Conservation (phyloP, 2,329 filamentous ascomycete species). For the Orbilia blumenaviensis region DNA sequence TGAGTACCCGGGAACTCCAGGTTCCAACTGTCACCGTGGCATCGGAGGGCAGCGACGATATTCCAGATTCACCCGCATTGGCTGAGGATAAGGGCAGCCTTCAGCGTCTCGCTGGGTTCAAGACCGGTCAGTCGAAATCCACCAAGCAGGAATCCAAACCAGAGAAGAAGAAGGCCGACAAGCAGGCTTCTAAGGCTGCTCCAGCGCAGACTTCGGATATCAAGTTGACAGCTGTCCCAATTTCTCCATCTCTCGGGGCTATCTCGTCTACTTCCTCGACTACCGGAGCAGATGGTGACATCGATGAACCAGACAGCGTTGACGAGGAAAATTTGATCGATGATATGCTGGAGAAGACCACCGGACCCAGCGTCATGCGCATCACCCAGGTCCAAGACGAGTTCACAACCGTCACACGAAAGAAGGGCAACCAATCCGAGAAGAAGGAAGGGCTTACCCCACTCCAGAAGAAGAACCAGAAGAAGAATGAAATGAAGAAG, state of each 20-base stretch:
- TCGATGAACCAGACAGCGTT: constrained; percentile 43
- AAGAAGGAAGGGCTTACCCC: constrained; percentile 40
- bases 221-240: constrained; percentile 33
- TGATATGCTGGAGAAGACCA: constrained; percentile 47
- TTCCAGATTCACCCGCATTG: constrained; percentile 21
- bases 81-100: constrained; percentile 51
- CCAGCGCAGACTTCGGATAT: constrained; percentile 15
- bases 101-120: constrained; percentile 46
- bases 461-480: constrained; percentile 53
- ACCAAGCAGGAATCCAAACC: constrained; percentile 36
- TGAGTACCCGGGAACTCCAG: constrained; percentile 21
- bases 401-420: constrained; percentile 50
- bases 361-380: constrained; percentile 46
- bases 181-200: constrained; percentile 38
- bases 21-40: constrained; percentile 38
- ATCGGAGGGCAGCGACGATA: constrained; percentile 29
- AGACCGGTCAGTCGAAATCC: constrained; percentile 27
- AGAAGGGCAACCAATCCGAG: constrained; percentile 43
- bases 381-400: constrained; percentile 41
- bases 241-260: constrained; percentile 40
- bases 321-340: constrained; percentile 36
- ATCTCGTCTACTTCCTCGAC: constrained; percentile 51
- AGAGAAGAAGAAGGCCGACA: constrained; percentile 49
- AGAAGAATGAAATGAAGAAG: constrained; percentile 51
- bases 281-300: constrained; percentile 50